Base-by-base conservation (phyloP, 345 rosid species). In the Salix koriyanagi region DNA sequence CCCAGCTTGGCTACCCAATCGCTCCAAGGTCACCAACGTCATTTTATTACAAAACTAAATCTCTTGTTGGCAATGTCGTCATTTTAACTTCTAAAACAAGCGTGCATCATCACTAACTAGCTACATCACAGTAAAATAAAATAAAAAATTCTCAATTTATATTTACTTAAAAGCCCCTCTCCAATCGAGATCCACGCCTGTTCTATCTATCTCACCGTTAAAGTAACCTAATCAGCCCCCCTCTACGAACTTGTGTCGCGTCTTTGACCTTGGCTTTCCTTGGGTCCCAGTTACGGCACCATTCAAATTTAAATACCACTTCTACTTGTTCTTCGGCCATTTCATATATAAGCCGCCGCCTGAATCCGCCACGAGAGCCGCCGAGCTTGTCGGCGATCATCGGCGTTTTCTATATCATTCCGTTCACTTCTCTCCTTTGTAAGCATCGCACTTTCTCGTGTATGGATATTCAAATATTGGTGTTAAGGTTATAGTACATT, bases 321-420 rank as follows among this genome's bases (percentile, higher is more conserved):
- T n/a, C 61, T n/a, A 23, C 62, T 58, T 58, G 9, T 3, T 58
- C 28, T 58, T n/a, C 28, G 2, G 58, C 58, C 19, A 52, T 52
- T 15, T 18, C 13, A n/a, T 56, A 21, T 54, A 56, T n/a, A 56
- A 56, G 12, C 61, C 11, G 62, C 26, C 28, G 12, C 14, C 71
- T 68, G 71, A 37, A 41, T 10, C n/a, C 69, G 41, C 71, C 54
- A 41, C 44, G 44, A 41, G 44, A 41, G 71, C 71, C 21, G 28
- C 50, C 54, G 30, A 68, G 67, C 11, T 73, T 15, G 32, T 73
- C 68, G 68, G 76, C 56, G 54, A 73, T 58, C 67, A 13, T 58
- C 16, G 54, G 54, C 54, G 71, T 41, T 42, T n/a, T 39, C 46
- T 46, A 10, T 23, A 9, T n/a, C 62, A 8, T 3, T n/a, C 25